phyloP scores from a whole-genome alignment of 148 eudicot genomes.

The Rhododendron williamsianum region DNA sequence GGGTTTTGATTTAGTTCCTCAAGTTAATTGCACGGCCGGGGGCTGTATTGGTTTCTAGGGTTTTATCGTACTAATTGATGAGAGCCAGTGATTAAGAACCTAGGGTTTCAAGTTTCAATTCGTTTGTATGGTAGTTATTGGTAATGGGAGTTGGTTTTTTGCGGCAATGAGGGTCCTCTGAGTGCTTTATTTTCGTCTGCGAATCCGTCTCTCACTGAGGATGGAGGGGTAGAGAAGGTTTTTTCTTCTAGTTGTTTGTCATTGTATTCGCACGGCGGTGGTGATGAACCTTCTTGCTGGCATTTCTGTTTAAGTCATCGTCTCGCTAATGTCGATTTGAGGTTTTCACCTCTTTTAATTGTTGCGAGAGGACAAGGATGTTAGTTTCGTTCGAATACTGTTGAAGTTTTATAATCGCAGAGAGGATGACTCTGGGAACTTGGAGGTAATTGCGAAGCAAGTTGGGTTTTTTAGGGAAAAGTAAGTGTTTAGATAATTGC shows the following conservation, averaged over 20 bases:
- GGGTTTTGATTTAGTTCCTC: conserved; percentile 2
- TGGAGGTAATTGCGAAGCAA: too few relatives aligned
- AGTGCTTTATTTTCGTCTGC: conserved; percentile 12
- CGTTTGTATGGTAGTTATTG: neutral
- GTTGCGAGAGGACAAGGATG: neutral
- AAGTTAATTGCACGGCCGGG: neutral
- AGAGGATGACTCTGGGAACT: too few relatives aligned
- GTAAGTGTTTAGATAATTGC: too few relatives aligned
- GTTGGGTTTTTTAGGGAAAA: too few relatives aligned
- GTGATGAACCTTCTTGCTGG: neutral
- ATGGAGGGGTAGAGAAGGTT: conserved; percentile 22
- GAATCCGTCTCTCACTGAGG: conserved; percentile 17
- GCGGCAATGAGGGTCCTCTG: conserved; percentile 13
- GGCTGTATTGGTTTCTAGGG: conserved; percentile 1
- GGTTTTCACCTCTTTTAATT: neutral
- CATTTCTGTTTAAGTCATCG: neutral
- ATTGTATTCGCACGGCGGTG: neutral
- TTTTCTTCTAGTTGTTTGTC: neutral
- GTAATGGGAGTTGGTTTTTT: neutral
- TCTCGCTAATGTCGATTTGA: neutral
- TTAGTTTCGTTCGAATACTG: too few relatives aligned
- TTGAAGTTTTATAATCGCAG: neutral
- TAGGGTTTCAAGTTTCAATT: conserved; percentile 1
- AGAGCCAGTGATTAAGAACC: neutral
- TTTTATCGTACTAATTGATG: neutral